These are phyloP conservation scores for Aspergillus fijiensis DNA, from an alignment of 2,329 filamentous ascomycete genomes.

Conservation along the genomic window DNA sequence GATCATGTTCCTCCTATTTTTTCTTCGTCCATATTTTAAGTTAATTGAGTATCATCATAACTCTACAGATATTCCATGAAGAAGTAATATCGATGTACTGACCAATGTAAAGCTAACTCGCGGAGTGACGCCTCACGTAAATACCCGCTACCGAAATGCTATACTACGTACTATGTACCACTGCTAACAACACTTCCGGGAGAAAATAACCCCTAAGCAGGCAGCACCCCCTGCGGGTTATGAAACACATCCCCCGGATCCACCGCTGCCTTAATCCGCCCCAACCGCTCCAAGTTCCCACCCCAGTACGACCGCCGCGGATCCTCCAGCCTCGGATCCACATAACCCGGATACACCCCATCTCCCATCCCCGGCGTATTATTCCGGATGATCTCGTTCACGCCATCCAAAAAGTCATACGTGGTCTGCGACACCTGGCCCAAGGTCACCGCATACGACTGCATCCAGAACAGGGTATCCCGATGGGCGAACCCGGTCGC, in stretches of 20 bases:
- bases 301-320: conserved; percentile 1
- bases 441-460: conserved; percentile 59
- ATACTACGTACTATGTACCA: no score
- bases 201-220: conserved; percentile 11
- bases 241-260: conserved; percentile 7
- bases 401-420: conserved; percentile 52
- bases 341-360: not conserved
- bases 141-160: no score
- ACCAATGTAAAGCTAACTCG: no score
- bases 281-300: not conserved
- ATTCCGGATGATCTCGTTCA: conserved; percentile 28
- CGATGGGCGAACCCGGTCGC: conserved; percentile 64
- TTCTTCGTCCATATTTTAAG: no score
- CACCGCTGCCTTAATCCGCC: not conserved
- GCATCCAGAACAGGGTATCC: conserved; percentile 63
- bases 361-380: not conserved
- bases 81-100: no score
- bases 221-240: conserved; percentile 9
- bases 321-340: conserved; percentile 2
- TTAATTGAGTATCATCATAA: no score
- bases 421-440: conserved; percentile 47
- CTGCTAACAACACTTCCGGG: no score
- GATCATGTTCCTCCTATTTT: no score
- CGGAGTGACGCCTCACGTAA: no score
- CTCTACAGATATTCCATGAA: no score